Conservation (phyloP, 371 early-diverging fungal genomes). For the Batrachochytrium dendrobatidis region DNA sequence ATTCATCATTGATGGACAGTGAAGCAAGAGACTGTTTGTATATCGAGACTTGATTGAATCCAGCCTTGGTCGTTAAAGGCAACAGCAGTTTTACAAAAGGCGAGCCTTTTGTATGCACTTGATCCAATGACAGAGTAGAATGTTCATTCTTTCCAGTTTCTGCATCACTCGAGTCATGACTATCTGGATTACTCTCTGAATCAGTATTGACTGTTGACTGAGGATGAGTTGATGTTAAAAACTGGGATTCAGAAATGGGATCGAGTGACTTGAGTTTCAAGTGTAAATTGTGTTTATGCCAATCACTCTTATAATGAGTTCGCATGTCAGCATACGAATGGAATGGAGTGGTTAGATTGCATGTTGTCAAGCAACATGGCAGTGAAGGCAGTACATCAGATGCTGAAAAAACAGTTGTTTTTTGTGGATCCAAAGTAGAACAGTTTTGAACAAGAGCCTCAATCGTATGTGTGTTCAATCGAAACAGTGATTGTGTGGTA, state of each 20-base stretch:
- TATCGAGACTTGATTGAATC: constrained; percentile 38
- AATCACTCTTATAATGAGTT: constrained; percentile 81
- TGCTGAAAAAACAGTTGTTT: too few species aligned
- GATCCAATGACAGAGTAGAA: too few species aligned
- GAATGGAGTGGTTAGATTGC: background rate
- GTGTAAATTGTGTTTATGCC: constrained; percentile 93
- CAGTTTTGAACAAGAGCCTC: too few species aligned
- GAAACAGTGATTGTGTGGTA: too few species aligned
- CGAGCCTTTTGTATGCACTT: constrained; percentile 12
- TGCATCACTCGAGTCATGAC: constrained; percentile 6
- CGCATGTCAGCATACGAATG: constrained; percentile 17
- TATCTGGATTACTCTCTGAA: constrained; percentile 5
- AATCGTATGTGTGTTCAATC: too few species aligned
- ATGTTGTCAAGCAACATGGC: background rate
- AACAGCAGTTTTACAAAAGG: constrained; percentile 26
- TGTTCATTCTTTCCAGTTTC: background rate
- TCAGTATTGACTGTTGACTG: constrained; percentile 1
- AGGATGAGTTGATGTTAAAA: constrained; percentile 24
- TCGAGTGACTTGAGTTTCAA: constrained; percentile 40
- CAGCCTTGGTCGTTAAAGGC: background rate
- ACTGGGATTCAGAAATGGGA: constrained; percentile 21
- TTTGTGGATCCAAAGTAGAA: too few species aligned
- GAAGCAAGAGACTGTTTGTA: constrained; percentile 47
- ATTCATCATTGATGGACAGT: constrained; percentile 12
- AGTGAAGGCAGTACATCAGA: too few species aligned